Evolutionary conservation across 306 rosid species (phyloP).

Genomic region (Prunus fruticosa): DNA sequence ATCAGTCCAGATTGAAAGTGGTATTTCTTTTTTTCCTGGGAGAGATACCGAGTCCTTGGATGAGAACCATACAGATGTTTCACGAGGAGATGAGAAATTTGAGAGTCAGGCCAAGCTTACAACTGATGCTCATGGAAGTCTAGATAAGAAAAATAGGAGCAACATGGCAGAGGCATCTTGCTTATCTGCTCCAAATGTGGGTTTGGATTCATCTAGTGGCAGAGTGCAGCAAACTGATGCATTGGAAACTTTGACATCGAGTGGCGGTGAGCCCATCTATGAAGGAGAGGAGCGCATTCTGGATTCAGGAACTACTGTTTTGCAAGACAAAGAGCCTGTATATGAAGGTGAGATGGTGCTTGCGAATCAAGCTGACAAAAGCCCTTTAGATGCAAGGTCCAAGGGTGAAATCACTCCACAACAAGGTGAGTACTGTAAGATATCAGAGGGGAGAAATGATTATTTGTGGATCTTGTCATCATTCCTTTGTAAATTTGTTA

Average conservation of each 20-base stretch:
- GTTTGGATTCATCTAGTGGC: conserved; percentile 49
- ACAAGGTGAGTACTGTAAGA: conserved; percentile 47
- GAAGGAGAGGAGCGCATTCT: conserved; percentile 95
- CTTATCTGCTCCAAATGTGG: conserved; percentile 41
- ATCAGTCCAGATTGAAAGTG: conserved; percentile 38
- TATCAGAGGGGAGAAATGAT: neutral
- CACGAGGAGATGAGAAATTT: conserved; percentile 30
- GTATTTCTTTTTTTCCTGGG: conserved; percentile 37
- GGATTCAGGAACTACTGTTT: conserved; percentile 42
- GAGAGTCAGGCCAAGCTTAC: conserved; percentile 31
- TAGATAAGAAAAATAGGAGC: conserved; percentile 36
- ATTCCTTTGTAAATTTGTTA: neutral
- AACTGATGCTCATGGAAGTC: conserved; percentile 34
- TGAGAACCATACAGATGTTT: conserved; percentile 34
- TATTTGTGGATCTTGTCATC: neutral
- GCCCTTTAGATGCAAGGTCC: conserved; percentile 41
- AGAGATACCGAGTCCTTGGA: conserved; percentile 22
- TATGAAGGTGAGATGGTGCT: conserved; percentile 94
- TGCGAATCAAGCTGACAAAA: conserved; percentile 79
- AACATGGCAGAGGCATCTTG: conserved; percentile 33
- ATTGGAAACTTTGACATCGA: conserved; percentile 57
- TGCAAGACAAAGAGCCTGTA: conserved; percentile 74
- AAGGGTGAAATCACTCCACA: conserved; percentile 71
- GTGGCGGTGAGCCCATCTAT: conserved; percentile 83
- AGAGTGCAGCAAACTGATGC: conserved; percentile 43